Base-by-base conservation (phyloP, 768 basidiomycete genomes). In the Hortiboletus flavorubellus region DNA sequence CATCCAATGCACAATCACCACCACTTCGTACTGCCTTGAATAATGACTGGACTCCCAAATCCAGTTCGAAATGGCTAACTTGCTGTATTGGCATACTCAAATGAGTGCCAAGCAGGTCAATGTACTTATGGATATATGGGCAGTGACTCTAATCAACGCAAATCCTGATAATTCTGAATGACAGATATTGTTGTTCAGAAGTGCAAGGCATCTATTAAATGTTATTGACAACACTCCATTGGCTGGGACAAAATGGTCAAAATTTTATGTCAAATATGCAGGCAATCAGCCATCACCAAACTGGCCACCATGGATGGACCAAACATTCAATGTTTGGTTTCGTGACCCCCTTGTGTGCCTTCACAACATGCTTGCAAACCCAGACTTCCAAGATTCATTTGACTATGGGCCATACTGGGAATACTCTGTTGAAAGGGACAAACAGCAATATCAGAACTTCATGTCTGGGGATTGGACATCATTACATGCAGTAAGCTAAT, bases 11-110 rank as follows among this genome's bases (percentile, higher is more conserved):
- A 35, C 23, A 10, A 41, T 46, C 40, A 0, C 2, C 10, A 1
- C 41, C 26, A 15, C 53, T 9, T 16, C 40, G 10, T 26, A 40
- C 53, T 14, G 15, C 40, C 2, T 44, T 12, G 1, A 2, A 49
- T n/a, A 18, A 52, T 14, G 58, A 65, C n/a, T 69, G 66, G 66
- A 39, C 49, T 5, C 66, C 65, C n/a, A n/a, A n/a, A 2, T 66
- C n/a, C n/a, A n/a, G n/a, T n/a, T n/a, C n/a, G n/a, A n/a, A n/a
- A n/a, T n/a, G n/a, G n/a, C n/a, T n/a, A 60, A 71, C 16, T 59
- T 68, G 8, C 49, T 69, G 9, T 69, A 60, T 44, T 30, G 12
- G 9, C 23, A 26, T 5, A 53, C 44, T 15, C 56, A 71, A 46
- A 64, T 68, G 62, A 61, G 64, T 30, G 61, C 49, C 2, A 46